Evolutionary conservation across 176 grass and related monocot genomes (phyloP), one percentile per base, ranked within the genome.

Genomic region (Hyparrhenia diplandra): DNA sequence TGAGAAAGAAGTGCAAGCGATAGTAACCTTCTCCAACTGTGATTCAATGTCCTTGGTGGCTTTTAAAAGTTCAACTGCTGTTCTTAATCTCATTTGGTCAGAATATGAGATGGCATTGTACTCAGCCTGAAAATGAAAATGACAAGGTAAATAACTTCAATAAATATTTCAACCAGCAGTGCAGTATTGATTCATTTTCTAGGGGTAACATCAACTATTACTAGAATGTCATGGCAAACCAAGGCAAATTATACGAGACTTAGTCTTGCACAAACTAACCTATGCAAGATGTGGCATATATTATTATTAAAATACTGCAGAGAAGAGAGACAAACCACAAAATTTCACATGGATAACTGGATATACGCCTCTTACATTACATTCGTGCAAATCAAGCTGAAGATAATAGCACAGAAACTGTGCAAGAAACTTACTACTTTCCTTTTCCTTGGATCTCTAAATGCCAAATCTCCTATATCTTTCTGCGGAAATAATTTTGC

Each of bases 391-490:
- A 79, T 18, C 5, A 75, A 80, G 61, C 30, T 43, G 30, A 76
- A 69, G 40, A 81, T 35, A 55, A 30, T 30, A 55, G 12, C 17
- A 27, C 58, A 23, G 32, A 41, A 58, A 55, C 58, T 18, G 37
- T 51, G 65, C 30, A 86, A 71, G 75, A 16, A 60, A 86, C 90
- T 91, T 81, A 98, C 96, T 61, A 93, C 46, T 86, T 91, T 87
- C 91, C 92, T 87, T 91, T 98, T 98, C 43, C 32, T 79, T 65
- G 86, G 88, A 86, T 98, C 96, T 88, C 92, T 91, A 70, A 93
- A 98, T 80, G 88, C 83, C 87, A 98, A 85, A 93, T 98, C 81
- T 82, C 96, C 96, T 52, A 95, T 75, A 93, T 98, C 92, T 68
- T 98, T 93, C 73, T 90, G 92, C 5, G 96, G 96, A 79, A 98